Percentiles rank a stretch among this genome's conserved stretches.
Conservation (phyloP, 371 early-diverging fungal genomes). For the Aphelidium insulamus region DNA sequence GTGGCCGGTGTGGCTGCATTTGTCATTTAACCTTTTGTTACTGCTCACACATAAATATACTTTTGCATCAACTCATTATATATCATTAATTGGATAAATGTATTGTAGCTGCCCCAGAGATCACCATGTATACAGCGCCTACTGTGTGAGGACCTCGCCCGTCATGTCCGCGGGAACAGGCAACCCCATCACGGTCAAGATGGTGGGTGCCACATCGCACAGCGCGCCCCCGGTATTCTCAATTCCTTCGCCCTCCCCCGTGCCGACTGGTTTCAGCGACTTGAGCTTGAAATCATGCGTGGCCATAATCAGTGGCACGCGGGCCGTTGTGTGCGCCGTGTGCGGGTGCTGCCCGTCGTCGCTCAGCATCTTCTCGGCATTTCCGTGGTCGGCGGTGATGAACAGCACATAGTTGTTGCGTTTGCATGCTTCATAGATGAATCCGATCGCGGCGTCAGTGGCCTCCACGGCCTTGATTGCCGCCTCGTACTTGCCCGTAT, state of each 20-base stretch:
- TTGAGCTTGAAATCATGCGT: constrained; percentile 15
- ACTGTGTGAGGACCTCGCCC: constrained; percentile 21
- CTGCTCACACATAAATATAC: no score
- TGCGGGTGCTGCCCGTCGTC: constrained; percentile 65
- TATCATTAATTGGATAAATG: not conserved
- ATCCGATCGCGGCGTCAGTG: constrained; percentile 85
- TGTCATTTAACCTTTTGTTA: no score
- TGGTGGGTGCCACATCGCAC: constrained; percentile 96
- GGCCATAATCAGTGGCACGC: constrained; percentile 88
- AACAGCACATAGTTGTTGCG: constrained; percentile 74
- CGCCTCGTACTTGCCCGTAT: constrained; percentile 92
- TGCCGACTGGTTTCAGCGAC: no score
- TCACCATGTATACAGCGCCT: not conserved
- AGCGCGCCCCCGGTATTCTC: constrained; percentile 52
- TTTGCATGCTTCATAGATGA: constrained; percentile 78
- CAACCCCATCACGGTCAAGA: constrained; percentile 81
- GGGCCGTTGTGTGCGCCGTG: constrained; percentile 85
- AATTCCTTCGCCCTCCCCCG: no score
- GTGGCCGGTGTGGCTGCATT: no score
- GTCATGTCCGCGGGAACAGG: constrained; percentile 90
- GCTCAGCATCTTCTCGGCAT: constrained; percentile 96
- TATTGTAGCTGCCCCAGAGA: not conserved
- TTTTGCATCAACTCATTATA: not conserved
- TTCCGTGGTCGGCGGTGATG: constrained; percentile 99
- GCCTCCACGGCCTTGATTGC: constrained; percentile 81